phyloP scores from a whole-genome alignment of 352 stramenopile genomes.

The Phytophthora pisi region DNA sequence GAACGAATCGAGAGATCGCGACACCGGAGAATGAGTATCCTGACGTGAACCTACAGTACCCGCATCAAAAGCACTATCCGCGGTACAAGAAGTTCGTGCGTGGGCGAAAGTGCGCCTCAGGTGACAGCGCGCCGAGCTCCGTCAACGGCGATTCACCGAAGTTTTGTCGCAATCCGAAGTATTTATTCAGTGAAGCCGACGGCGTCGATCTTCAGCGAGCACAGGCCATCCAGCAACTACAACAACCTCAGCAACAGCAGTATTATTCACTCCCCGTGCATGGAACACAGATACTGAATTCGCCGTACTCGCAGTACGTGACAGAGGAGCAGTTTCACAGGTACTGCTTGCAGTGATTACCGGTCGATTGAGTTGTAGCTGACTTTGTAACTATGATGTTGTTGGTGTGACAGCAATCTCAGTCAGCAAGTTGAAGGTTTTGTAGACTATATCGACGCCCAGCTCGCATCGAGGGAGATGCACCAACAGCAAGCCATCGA shows the following conservation, averaged over 20 bases:
- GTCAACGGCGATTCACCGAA: conserved; percentile 13
- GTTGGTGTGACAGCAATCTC: conserved; percentile 39
- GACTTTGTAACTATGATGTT: conserved; percentile 12
- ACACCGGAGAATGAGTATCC: conserved; percentile 3
- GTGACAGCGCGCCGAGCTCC: conserved; percentile 10
- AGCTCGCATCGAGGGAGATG: conserved; percentile 41
- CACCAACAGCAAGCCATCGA: conserved; percentile 59
- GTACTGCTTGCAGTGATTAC: conserved; percentile 18
- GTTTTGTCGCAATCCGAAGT: conserved; percentile 25
- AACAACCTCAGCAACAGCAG: conserved; percentile 21
- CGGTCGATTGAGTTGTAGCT: conserved; percentile 2
- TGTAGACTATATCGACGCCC: conserved; percentile 52
- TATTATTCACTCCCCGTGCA: conserved; percentile 14
- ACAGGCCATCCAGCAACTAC: conserved; percentile 20
- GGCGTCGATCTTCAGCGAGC: conserved; percentile 1
- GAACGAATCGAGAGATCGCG: conserved; percentile 11
- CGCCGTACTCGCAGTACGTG: conserved; percentile 29
- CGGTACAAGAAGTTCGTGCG: conserved; percentile 24
- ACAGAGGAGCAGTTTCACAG: conserved; percentile 43
- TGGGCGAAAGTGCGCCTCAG: conserved; percentile 21
- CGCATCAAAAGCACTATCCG: conserved; percentile 17
- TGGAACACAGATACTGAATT: conserved; percentile 19
- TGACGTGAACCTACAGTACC: conserved; percentile 2
- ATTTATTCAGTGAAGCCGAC: conserved; percentile 33
- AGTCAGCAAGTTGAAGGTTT: conserved; percentile 62